Evolutionary conservation across 192 early-diverging fungal species (phyloP), one percentile per base, ranked within the genome.

Genomic region (Backusella mclennaniae): DNA sequence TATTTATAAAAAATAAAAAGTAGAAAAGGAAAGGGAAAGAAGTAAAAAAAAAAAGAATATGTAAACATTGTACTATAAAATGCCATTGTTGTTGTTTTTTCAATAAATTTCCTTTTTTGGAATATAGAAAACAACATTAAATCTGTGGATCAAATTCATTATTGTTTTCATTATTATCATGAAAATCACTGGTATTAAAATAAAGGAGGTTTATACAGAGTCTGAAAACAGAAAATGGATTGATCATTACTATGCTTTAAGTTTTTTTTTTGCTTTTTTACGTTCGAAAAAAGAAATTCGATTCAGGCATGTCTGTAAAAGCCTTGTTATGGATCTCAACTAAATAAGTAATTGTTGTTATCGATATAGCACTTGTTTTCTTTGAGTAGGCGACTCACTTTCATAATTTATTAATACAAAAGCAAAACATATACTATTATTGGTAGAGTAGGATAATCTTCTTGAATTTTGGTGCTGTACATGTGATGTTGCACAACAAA

Each of bases 71-170:
- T 14, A 29, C 56, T 29, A 63, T 63, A 63, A 63, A 63, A 63
- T 63, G 26, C 56, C 56, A 63, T 63, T 63, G 39, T 56, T 46
- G 41, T 66, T 46, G 15, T 72, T 49, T 46, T 66, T 35, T 15
- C n/a, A 63, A 63, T 63, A 29, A 63, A 29, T 63, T 63, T 29
- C 56, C 56, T 63, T 63, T 63, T 63, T 63, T 29, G 56, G 56
- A 14, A 11, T 3, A 12, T 63, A 56, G 6, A 59, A 29, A 63
- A 29, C 56, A 26, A 9, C n/a, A 21, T 9, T 21, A n/a, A 56
- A 56, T n/a, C 21, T n/a, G n/a, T 19, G n/a, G n/a, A 26, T 56
- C 42, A 44, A 44, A 44, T 44, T 44, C 15, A 44, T 44, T 44
- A 44, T 44, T 44, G 3, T 11, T 39, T 44, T 44, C 42, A 44